Percentiles rank a stretch among this genome's conserved stretches.
phyloP scores from a whole-genome alignment of 73 alveolate genomes.

The Paramecium octaurelia region DNA sequence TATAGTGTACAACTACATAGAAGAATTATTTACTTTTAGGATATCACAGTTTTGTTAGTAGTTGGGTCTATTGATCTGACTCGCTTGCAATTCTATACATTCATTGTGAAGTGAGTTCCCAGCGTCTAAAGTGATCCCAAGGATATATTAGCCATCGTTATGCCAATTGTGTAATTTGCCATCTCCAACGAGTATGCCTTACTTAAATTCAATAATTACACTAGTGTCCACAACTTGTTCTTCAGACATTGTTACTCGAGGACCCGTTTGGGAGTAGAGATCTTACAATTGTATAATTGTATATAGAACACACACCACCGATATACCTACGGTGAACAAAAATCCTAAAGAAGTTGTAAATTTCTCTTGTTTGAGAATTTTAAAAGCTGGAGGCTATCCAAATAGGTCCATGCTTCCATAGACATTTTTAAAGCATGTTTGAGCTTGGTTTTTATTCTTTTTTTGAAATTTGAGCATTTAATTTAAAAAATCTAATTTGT shows the following conservation, averaged over 20 bases:
- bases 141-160: background rate
- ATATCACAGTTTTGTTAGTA: background rate
- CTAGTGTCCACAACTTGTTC: background rate
- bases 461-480: background rate
- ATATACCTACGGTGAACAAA: background rate
- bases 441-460: background rate
- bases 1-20: background rate
- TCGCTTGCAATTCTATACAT: background rate
- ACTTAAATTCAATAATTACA: background rate
- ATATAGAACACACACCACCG: background rate
- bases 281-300: background rate
- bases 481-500: background rate
- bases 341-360: background rate
- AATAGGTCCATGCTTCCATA: background rate
- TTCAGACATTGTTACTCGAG: background rate
- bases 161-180: conserved; percentile 1
- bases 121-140: background rate
- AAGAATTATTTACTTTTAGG: background rate
- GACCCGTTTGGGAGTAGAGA: background rate
- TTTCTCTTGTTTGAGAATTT: background rate
- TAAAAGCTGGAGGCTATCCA: background rate
- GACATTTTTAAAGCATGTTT: background rate
- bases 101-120: background rate
- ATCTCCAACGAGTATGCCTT: background rate
- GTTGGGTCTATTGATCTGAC: background rate